Evolutionary conservation across 805 yeast genomes (phyloP).

Genomic region (Hanseniaspora guilliermondii): DNA sequence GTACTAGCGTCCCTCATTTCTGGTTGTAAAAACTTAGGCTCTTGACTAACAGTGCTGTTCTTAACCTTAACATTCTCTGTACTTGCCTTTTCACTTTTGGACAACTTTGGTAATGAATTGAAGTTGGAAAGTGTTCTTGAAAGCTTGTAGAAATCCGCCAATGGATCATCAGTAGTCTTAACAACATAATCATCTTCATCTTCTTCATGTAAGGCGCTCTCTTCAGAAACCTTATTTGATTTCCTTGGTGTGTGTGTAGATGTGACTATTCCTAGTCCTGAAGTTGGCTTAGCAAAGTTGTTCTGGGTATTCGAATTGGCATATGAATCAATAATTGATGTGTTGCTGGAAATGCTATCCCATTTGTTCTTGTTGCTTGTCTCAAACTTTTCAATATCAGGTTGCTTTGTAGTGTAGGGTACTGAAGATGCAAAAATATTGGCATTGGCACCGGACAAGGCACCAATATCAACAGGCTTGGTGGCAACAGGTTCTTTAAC

Average conservation of each 20-base stretch:
- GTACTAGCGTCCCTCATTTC: conserved; percentile 6
- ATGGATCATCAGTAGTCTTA: conserved; percentile 15
- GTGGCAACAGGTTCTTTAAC: neutral
- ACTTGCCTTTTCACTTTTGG: neutral
- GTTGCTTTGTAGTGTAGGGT: neutral
- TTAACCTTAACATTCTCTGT: conserved; percentile 18
- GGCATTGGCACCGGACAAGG: conserved; percentile 6
- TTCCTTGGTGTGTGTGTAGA: conserved; percentile 5
- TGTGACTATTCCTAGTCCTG: conserved; percentile 9
- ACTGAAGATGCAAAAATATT: conserved; percentile 4
- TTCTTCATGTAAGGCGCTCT: neutral
- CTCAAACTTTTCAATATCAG: neutral
- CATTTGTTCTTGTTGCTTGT: neutral
- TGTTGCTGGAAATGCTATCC: conserved; percentile 4
- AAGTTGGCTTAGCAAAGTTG: conserved; percentile 10
- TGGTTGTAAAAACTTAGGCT: conserved; percentile 16
- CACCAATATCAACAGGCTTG: conserved; percentile 9
- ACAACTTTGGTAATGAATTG: neutral
- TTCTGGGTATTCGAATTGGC: neutral
- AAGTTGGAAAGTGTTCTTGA: conserved; percentile 15
- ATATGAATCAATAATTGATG: conserved; percentile 11
- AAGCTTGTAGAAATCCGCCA: conserved; percentile 18
- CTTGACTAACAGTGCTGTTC: conserved; percentile 16
- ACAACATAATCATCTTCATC: conserved; percentile 12
- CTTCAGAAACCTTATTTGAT: neutral